Evolutionary conservation across 1,284 basidiomycete genomes (phyloP).

Genomic region (Albatrellus sp.): DNA sequence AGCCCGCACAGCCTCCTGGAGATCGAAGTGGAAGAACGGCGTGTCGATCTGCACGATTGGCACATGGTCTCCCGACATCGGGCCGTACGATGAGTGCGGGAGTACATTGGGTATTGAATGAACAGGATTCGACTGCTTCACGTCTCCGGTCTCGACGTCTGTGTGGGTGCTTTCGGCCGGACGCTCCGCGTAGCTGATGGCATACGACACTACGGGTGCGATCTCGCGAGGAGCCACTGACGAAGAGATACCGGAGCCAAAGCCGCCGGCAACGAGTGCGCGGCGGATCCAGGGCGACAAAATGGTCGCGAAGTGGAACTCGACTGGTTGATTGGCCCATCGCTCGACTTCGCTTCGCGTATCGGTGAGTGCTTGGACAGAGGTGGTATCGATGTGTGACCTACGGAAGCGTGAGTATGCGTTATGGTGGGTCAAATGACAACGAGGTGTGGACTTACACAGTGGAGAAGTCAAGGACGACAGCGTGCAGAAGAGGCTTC

Average conservation of each 20-base stretch:
- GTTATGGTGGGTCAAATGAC: slow-evolving; percentile 2
- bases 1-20: slow-evolving; percentile 59
- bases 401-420: slow-evolving; percentile 19
- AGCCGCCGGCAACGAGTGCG: slow-evolving; percentile 79
- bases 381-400: slow-evolving; percentile 78
- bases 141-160: slow-evolving; percentile 16
- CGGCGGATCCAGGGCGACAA: slow-evolving; percentile 92
- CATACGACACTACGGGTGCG: slow-evolving; percentile 59
- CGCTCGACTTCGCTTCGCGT: slow-evolving; percentile 78
- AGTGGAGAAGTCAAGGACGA: slow-evolving; percentile 85
- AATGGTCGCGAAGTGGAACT: slow-evolving; percentile 86
- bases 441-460: slow-evolving; percentile 42
- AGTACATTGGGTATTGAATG: slow-evolving; percentile 1
- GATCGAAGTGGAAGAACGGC: slow-evolving; percentile 83
- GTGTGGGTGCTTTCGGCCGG: slow-evolving; percentile 5
- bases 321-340: slow-evolving; percentile 74
- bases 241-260: slow-evolving; percentile 49
- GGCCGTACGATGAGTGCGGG: slow-evolving; percentile 15
- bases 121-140: slow-evolving; percentile 6
- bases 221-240: slow-evolving; percentile 45
- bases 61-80: slow-evolving; percentile 4
- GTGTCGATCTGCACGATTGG: slow-evolving; percentile 45
- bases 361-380: slow-evolving; percentile 86
- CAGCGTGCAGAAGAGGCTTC: slow-evolving; percentile 67
- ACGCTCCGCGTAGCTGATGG: slow-evolving; percentile 17